phyloP scores from a whole-genome alignment of 495 filamentous ascomycete species.

The Lentithecium fluviatile region DNA sequence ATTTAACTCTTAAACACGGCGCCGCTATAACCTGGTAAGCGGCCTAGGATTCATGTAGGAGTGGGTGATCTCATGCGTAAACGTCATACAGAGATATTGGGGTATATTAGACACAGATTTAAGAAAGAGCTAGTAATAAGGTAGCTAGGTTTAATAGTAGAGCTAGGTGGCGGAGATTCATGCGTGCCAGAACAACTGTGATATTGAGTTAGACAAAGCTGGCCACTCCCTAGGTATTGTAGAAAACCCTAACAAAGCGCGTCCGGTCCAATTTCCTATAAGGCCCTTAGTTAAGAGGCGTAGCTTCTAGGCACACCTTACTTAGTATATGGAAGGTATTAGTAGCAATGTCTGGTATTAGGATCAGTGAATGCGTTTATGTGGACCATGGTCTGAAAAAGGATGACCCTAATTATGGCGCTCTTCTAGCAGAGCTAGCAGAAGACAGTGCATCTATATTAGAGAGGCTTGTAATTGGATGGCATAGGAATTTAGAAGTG shows the following conservation, averaged over 20 bases:
- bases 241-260: no score
- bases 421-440: slow-evolving; percentile 13
- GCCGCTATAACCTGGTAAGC: no score
- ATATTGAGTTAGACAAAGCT: slow-evolving; percentile 11
- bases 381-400: slow-evolving; percentile 5
- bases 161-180: slow-evolving; percentile 7
- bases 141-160: slow-evolving; percentile 3
- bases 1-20: no score
- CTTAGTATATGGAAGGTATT: slow-evolving; percentile 9
- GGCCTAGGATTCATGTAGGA: no score
- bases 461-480: slow-evolving; percentile 16
- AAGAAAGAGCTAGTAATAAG: no score
- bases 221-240: no score
- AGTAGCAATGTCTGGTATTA: slow-evolving; percentile 5
- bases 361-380: slow-evolving; percentile 4
- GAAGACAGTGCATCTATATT: slow-evolving; percentile 15
- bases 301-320: slow-evolving; percentile 6
- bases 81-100: no score
- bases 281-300: slow-evolving; percentile 5
- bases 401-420: slow-evolving; percentile 15
- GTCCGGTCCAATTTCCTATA: slow-evolving; percentile 2
- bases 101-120: no score
- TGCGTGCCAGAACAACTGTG: slow-evolving; percentile 14
- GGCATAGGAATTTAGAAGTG: slow-evolving; percentile 12
- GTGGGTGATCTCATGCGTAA: no score